phyloP scores from a whole-genome alignment of 345 rosid species.

The Linum lewisii region DNA sequence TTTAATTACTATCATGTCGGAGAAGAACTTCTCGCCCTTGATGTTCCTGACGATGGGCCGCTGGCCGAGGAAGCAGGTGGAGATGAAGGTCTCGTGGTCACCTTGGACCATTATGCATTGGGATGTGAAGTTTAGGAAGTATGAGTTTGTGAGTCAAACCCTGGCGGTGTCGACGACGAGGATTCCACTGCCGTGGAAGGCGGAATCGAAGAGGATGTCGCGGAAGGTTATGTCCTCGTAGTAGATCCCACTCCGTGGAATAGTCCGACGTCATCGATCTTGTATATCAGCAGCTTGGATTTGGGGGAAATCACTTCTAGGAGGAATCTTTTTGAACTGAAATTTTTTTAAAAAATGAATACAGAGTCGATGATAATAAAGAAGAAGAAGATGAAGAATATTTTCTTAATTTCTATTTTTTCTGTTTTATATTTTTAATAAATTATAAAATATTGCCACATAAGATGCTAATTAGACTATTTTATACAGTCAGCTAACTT shows the following conservation, averaged over 20 bases:
- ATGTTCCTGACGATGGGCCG: conserved; percentile 17
- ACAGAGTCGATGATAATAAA: neutral
- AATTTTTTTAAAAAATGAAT: neutral
- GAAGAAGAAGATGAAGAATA: no score
- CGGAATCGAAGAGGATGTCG: conserved; percentile 19
- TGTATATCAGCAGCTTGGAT: neutral
- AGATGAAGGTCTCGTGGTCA: conserved; percentile 27
- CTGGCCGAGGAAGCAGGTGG: conserved; percentile 24
- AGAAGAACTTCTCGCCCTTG: conserved; percentile 16
- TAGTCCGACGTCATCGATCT: neutral
- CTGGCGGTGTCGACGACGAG: conserved; percentile 18
- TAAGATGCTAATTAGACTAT: no score
- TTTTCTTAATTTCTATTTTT: no score
- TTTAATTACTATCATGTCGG: no score
- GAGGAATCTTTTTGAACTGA: conserved; percentile 20
- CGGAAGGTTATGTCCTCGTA: conserved; percentile 19
- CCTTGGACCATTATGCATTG: conserved; percentile 16
- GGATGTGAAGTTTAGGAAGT: conserved; percentile 17
- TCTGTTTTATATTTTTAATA: no score
- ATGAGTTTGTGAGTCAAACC: conserved; percentile 20
- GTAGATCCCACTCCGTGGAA: neutral
- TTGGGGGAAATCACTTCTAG: conserved; percentile 13
- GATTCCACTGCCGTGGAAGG: conserved; percentile 23
- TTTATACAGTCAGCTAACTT: no score
- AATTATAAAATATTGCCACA: no score